These are phyloP conservation scores for Eucalyptus viminalis DNA, from an alignment of 345 rosid species.

Conservation along the genomic window DNA sequence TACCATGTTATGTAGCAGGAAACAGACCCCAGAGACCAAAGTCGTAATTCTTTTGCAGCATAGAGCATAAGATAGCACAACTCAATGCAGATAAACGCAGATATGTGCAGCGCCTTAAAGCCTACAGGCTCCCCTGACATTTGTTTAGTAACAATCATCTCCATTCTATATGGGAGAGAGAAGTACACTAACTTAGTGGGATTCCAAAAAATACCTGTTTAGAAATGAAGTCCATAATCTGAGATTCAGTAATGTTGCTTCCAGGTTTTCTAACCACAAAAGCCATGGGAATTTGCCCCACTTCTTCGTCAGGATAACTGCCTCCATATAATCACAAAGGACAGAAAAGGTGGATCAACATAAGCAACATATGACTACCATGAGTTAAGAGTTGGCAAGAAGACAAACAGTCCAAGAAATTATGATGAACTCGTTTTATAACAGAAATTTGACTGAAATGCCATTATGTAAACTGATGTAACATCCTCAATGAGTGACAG, in stretches of 20 bases:
- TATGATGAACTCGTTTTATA: background rate
- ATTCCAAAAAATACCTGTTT: slow-evolving; percentile 35
- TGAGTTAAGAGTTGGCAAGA: background rate
- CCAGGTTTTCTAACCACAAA: slow-evolving; percentile 79
- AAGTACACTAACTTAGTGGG: background rate
- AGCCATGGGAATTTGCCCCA: slow-evolving; percentile 92
- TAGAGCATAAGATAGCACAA: background rate
- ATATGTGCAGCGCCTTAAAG: background rate
- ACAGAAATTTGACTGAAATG: background rate
- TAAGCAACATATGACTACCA: background rate
- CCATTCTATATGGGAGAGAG: background rate
- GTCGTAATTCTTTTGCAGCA: background rate
- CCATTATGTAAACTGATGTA: background rate
- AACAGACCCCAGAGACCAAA: background rate
- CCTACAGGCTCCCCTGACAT: background rate
- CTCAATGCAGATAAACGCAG: background rate
- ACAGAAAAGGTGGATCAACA: background rate
- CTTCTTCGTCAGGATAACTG: slow-evolving; percentile 91
- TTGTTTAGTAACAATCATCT: background rate
- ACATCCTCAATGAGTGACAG: background rate
- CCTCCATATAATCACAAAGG: background rate
- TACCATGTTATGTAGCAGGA: background rate
- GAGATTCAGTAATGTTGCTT: slow-evolving; percentile 35
- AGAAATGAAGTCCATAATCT: slow-evolving; percentile 55
- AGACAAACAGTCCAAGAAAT: background rate